Conservation (phyloP, 2,329 filamentous ascomycete genomes). For the Fusarium nurragi region DNA sequence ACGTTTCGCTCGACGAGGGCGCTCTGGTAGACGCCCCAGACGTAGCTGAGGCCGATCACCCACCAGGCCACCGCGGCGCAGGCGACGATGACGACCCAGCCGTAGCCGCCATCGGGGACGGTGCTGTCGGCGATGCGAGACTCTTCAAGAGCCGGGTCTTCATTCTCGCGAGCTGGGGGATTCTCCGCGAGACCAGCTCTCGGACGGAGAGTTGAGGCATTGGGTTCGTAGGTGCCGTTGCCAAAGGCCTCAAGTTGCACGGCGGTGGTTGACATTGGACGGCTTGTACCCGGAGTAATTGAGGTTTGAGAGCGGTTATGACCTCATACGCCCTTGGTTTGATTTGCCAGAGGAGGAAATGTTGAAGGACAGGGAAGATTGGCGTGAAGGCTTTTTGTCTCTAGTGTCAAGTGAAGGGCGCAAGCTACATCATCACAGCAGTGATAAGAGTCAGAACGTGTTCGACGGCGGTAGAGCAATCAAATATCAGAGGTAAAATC, state of each 20-base stretch:
- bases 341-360: background rate
- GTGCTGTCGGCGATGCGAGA: conserved; percentile 35
- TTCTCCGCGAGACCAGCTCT: conserved; percentile 11
- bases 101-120: conserved; percentile 44
- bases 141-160: conserved; percentile 37
- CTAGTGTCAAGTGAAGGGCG: conserved; percentile 28
- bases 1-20: conserved; percentile 61
- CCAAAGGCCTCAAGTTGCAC: conserved; percentile 27
- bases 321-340: background rate
- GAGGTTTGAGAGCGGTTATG: background rate
- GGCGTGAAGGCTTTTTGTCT: background rate
- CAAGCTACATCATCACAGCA: conserved; percentile 9
- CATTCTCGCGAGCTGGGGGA: fast-evolving
- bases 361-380: fast-evolving
- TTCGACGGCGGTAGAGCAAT: background rate
- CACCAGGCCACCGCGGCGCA: conserved; percentile 52
- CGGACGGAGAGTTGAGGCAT: conserved; percentile 10
- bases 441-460: background rate
- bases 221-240: conserved; percentile 6
- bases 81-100: conserved; percentile 42
- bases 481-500: background rate
- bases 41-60: conserved; percentile 66
- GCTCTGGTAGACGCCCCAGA: conserved; percentile 69
- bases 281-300: background rate
- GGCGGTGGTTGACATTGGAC: conserved; percentile 26